phyloP scores from a whole-genome alignment of 2,329 filamentous ascomycete species.

The Scytalidium lignicola region DNA sequence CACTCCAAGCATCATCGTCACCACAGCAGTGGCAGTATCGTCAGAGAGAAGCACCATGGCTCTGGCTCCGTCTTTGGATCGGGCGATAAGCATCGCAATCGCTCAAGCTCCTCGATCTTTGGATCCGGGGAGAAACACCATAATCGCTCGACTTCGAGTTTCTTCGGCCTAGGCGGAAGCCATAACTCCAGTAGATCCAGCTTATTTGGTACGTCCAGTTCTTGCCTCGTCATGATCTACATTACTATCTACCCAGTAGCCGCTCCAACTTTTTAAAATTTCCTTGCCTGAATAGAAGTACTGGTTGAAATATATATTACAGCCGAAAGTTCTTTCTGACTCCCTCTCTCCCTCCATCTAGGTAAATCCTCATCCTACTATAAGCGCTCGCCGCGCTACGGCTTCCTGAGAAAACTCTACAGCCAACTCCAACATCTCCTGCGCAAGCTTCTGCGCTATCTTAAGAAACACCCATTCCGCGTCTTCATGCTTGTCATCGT shows the following conservation, averaged over 20 bases:
- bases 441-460: conserved; percentile 75
- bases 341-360: too few species aligned
- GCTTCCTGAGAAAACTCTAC: conserved; percentile 70
- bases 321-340: too few species aligned
- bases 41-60: conserved; percentile 15
- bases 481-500: conserved; percentile 83
- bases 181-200: conserved; percentile 26
- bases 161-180: conserved; percentile 34
- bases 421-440: conserved; percentile 74
- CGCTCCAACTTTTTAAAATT: too few species aligned
- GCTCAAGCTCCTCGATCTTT: conserved; percentile 42
- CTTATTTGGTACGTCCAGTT: conserved; percentile 6
- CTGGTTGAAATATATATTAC: too few species aligned
- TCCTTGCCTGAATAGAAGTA: too few species aligned
- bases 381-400: conserved; percentile 74
- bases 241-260: too few species aligned
- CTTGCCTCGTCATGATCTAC: too few species aligned
- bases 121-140: conserved; percentile 30
- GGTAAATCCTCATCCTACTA: conserved; percentile 53
- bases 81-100: conserved; percentile 33
- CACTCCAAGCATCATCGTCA: conserved; percentile 12
- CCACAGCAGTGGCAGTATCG: conserved; percentile 20
- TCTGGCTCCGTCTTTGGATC: conserved; percentile 41
- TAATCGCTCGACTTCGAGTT: conserved; percentile 26
- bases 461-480: conserved; percentile 78